phyloP scores from a whole-genome alignment of 352 stramenopile species.

The Labyrinthula sp. region DNA sequence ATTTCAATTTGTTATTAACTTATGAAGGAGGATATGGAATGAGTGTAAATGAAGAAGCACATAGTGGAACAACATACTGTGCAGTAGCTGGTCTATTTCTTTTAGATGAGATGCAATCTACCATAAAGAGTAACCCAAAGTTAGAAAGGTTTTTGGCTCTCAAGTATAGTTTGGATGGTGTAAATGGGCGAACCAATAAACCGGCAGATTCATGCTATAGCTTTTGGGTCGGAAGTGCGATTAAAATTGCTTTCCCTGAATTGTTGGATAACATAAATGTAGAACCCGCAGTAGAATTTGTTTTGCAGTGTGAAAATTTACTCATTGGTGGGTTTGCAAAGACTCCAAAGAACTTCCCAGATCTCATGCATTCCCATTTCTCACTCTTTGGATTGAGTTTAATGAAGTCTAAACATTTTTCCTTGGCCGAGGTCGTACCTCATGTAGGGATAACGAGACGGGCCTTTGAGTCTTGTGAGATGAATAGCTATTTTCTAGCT shows the following conservation, averaged over 20 bases:
- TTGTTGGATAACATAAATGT: conserved; percentile 52
- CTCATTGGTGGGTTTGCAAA: conserved; percentile 63
- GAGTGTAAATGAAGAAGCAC: conserved; percentile 16
- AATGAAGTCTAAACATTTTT: no score
- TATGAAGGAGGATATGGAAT: conserved; percentile 29
- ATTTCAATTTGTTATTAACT: conserved; percentile 14
- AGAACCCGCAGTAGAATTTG: conserved; percentile 45
- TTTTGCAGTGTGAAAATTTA: conserved; percentile 53
- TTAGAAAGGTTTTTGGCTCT: conserved; percentile 56
- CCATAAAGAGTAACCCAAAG: conserved; percentile 40
- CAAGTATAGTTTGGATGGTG: conserved; percentile 42
- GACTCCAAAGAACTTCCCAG: conserved; percentile 41
- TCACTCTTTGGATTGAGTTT: conserved; percentile 64
- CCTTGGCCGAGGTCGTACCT: no score
- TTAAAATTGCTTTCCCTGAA: conserved; percentile 51
- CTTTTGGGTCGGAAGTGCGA: conserved; percentile 67
- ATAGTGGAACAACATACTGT: conserved; percentile 23
- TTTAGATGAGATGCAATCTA: conserved; percentile 41
- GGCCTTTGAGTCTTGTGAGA: no score
- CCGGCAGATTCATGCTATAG: conserved; percentile 61
- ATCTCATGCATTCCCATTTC: conserved; percentile 72
- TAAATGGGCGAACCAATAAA: conserved; percentile 70
- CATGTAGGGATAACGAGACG: no score
- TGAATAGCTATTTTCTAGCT: no score
- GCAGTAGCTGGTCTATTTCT: conserved; percentile 16